Conservation (phyloP, 2,329 filamentous ascomycete species). For the Phialophora verrucosa region DNA sequence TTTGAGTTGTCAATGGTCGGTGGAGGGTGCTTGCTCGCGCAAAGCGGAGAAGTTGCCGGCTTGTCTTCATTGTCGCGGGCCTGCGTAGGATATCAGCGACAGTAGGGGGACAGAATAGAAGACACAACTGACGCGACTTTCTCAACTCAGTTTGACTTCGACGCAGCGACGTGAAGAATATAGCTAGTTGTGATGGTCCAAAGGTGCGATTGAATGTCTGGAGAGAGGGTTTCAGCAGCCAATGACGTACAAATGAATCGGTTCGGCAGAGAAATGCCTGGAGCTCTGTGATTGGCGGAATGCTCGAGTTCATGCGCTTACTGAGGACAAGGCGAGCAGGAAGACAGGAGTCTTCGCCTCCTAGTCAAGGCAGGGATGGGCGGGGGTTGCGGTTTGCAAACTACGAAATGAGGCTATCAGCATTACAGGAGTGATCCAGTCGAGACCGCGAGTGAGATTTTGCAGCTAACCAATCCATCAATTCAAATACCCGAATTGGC, state of each 20-base stretch:
- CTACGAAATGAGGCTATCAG: not conserved
- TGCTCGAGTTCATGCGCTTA: not conserved
- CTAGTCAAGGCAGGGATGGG: not conserved
- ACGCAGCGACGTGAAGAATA: not conserved
- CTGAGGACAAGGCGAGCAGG: no score
- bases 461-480: not conserved
- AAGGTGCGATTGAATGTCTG: constrained; percentile 5
- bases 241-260: constrained; percentile 17
- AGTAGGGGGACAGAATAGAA: not conserved
- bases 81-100: not conserved
- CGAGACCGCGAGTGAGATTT: not conserved
- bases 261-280: constrained; percentile 9
- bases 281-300: constrained; percentile 25
- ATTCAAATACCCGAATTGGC: not conserved
- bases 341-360: not conserved
- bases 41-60: constrained; percentile 18
- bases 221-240: not conserved
- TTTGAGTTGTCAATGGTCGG: not conserved
- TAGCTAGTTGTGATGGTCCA: not conserved
- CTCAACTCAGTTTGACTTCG: not conserved
- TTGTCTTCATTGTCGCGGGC: constrained; percentile 21
- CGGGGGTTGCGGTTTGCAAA: no score
- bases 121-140: not conserved
- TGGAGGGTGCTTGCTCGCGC: constrained; percentile 14
- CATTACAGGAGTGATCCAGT: not conserved